Base-by-base conservation (phyloP, 345 rosid genomes). In the Alliaria petiolata region DNA sequence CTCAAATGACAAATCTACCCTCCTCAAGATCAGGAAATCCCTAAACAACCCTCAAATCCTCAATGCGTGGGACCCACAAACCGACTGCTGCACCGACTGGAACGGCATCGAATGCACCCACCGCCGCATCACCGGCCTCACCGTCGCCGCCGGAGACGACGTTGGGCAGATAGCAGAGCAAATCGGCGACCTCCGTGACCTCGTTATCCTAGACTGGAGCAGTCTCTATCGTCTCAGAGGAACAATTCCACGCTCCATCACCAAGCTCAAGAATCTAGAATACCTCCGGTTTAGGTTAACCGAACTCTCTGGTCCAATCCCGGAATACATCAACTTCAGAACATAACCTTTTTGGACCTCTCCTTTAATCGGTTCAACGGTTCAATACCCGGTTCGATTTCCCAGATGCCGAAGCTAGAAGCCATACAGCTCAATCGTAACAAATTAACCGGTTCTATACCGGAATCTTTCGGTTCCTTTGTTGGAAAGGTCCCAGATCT, bases 21-120 rank as follows among this genome's bases (percentile, higher is more conserved):
- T 91, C 34, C 82, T 91, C 55, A 73, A 78, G 8, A 83, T 89
- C 65, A 85, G 83, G 57, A 53, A 78, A 47, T 67, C 83, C 51
- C 78, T 87, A 19, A 83, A 84, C 67, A 67, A 88, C 65, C 91
- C 95, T 56, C 80, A 81, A 80, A 76, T 78, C 38, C 78, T 87
- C 43, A 79, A 84, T 47, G 87, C 96, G 1, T 89, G 97, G 97
- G 33, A 79, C 8, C 77, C 85, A 2, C 71, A 75, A 38, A 67
- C 84, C 6, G 90, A 85, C 60, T 91, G 96, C 81, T 89, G 96
- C 78, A 89, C 26, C 30, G 16, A 69, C 13, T 89, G 96, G 96
- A 76, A 81, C 66, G 76, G 78, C 15, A 84, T 92, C 11, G 69
- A 75, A 8, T 91, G 97, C 65, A 54, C 68, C 71, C 71, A 83